Base-by-base conservation (phyloP, 768 basidiomycete species). In the Kwoniella sp. region DNA sequence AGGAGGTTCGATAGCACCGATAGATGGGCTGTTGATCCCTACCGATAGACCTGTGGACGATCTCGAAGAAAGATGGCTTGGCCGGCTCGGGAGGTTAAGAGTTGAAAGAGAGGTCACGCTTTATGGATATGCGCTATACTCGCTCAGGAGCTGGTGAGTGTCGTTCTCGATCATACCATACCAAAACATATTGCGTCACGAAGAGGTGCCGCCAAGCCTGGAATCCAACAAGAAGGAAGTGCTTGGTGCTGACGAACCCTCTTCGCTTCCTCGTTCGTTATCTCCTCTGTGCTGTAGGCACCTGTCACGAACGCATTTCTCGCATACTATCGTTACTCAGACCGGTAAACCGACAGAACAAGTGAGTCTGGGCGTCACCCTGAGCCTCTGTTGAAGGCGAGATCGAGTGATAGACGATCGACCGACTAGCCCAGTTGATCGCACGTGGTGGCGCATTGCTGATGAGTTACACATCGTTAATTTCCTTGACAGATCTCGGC, bases 311-410 rank as follows among this genome's bases (percentile, higher is more conserved):
- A 72, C 71, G 5, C 75, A 77, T 48, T 77, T 71, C 69, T 73
- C 69, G 12, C 73, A 73, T 15, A 75, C 69, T 41, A 75, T 77
- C 47, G 74, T 75, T 22, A 75, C 73, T n/a, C 70, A 75, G 30
- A 77, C 76, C 4, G 74, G 74, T 2, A 75, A 75, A 58, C 69
- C 68, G n/a, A 71, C 72, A 2, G 73, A 77, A 28, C 66, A 70
- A 26, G 74, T 77, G 30, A 57, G 73, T 65, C 20, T 20, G n/a
- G n/a, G n/a, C n/a, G n/a, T n/a, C n/a, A n/a, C n/a, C n/a, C n/a
- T n/a, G n/a, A n/a, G n/a, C n/a, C n/a, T n/a, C n/a, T n/a, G n/a
- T n/a, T n/a, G n/a, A n/a, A n/a, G n/a, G n/a, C n/a, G n/a, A n/a
- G n/a, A n/a, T n/a, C n/a, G n/a, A n/a, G n/a, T n/a, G n/a, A n/a